Evolutionary conservation across 2,329 filamentous ascomycete genomes (phyloP).

Genomic region (Beauveria varroae): DNA sequence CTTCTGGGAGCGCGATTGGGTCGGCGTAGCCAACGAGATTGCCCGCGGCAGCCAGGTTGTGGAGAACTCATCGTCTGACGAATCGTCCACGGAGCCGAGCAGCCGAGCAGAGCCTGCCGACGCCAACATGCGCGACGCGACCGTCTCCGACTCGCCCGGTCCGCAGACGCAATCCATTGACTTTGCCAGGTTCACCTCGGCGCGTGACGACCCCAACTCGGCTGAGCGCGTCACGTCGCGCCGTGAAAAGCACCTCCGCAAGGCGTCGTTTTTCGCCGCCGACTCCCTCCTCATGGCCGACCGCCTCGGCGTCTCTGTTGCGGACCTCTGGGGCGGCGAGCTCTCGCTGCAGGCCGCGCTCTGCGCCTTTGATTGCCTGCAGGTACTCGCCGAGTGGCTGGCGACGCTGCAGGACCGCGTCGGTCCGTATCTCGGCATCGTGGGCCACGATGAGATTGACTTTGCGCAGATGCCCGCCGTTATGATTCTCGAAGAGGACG

Average conservation of each 20-base stretch:
- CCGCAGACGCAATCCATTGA: constrained; percentile 43
- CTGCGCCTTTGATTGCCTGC: constrained; percentile 88
- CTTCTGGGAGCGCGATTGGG: constrained; percentile 91
- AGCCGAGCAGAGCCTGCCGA: constrained; percentile 26
- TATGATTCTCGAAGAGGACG: constrained; percentile 87
- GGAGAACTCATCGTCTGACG: constrained; percentile 59
- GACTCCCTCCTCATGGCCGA: constrained; percentile 86
- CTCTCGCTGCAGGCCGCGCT: constrained; percentile 84
- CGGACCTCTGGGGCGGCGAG: constrained; percentile 75
- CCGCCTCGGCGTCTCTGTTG: constrained; percentile 76
- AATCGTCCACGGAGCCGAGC: constrained; percentile 40
- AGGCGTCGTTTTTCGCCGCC: constrained; percentile 91
- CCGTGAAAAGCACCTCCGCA: constrained; percentile 80
- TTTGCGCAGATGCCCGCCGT: constrained; percentile 73
- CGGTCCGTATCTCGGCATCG: constrained; percentile 78
- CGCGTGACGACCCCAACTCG: background rate
- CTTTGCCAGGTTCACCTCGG: constrained; percentile 29
- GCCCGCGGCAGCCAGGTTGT: constrained; percentile 69
- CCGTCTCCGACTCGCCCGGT: constrained; percentile 44
- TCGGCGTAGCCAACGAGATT: constrained; percentile 82
- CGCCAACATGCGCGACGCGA: constrained; percentile 38
- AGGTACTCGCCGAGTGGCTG: constrained; percentile 91
- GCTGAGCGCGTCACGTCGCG: constrained; percentile 35
- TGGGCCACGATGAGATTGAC: constrained; percentile 78
- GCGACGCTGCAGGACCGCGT: constrained; percentile 89